Conservation (phyloP, 2,329 filamentous ascomycete species). For the Trichoderma harzianum region DNA sequence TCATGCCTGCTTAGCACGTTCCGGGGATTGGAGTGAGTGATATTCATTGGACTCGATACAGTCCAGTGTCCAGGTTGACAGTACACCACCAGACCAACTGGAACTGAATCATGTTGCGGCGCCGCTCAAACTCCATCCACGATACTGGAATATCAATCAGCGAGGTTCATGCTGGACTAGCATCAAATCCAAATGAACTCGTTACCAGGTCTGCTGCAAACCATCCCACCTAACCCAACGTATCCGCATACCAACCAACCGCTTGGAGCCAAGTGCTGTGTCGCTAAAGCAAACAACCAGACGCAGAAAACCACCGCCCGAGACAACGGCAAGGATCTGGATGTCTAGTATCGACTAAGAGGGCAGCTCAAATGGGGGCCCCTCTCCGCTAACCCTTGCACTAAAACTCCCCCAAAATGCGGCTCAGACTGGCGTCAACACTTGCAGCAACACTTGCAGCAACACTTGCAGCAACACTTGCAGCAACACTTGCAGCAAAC, state of each 20-base stretch:
- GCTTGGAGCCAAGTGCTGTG: not conserved
- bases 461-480: not conserved
- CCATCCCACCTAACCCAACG: not conserved
- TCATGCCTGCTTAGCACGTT: not conserved
- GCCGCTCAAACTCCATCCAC: not conserved
- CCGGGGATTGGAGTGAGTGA: not conserved
- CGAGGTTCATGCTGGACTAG: not conserved
- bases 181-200: not conserved
- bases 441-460: not conserved
- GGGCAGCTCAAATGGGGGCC: not conserved
- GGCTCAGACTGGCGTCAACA: not conserved
- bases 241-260: constrained; percentile 1
- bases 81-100: not conserved
- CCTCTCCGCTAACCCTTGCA: not conserved
- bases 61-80: not conserved
- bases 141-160: not conserved
- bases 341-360: not conserved
- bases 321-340: not conserved
- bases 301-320: not conserved
- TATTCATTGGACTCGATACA: not conserved
- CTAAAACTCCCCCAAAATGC: not conserved
- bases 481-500: not conserved
- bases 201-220: not conserved
- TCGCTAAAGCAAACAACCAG: not conserved
- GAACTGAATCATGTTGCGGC: not conserved